These are phyloP conservation scores for Penicillium fimorum DNA, from an alignment of 495 filamentous ascomycete genomes.

Conservation along the genomic window DNA sequence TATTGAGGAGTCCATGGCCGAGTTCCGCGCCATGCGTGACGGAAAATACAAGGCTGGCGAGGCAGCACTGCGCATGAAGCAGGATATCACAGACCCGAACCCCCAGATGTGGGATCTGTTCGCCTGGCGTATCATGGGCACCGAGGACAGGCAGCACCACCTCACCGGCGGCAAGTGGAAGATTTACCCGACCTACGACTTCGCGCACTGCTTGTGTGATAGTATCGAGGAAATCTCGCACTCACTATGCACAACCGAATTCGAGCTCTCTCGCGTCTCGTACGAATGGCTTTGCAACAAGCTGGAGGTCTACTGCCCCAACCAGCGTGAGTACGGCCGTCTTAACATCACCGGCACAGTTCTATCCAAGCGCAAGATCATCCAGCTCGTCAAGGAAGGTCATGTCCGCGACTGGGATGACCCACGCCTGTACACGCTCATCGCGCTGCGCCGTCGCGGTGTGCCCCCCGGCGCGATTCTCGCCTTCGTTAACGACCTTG, in stretches of 20 bases:
- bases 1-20: slow-evolving; percentile 69
- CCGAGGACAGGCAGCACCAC: slow-evolving; percentile 57
- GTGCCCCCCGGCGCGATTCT: slow-evolving; percentile 85
- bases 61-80: slow-evolving; percentile 92
- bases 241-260: slow-evolving; percentile 86
- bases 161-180: slow-evolving; percentile 73
- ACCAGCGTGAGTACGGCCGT: slow-evolving; percentile 79
- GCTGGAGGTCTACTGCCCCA: slow-evolving; percentile 75
- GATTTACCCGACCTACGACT: slow-evolving; percentile 91
- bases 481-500: slow-evolving; percentile 83
- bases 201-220: slow-evolving; percentile 87
- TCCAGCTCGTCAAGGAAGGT: slow-evolving; percentile 68
- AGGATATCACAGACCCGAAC: slow-evolving; percentile 55
- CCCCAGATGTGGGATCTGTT: slow-evolving; percentile 70
- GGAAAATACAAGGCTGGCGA: slow-evolving; percentile 86
- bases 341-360: slow-evolving; percentile 79
- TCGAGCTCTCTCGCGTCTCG: slow-evolving; percentile 68
- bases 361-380: slow-evolving; percentile 79
- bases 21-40: slow-evolving; percentile 89
- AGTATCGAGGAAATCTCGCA: slow-evolving; percentile 86
- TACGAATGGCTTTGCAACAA: slow-evolving; percentile 86
- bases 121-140: slow-evolving; percentile 72
- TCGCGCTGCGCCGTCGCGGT: slow-evolving; percentile 76
- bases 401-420: slow-evolving; percentile 86
- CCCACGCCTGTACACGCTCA: slow-evolving; percentile 85